A percentile compares a stretch with the other conserved stretches of the same genome.
Conservation (phyloP, 2,329 filamentous ascomycete genomes). For the Fusarium robinianum region DNA sequence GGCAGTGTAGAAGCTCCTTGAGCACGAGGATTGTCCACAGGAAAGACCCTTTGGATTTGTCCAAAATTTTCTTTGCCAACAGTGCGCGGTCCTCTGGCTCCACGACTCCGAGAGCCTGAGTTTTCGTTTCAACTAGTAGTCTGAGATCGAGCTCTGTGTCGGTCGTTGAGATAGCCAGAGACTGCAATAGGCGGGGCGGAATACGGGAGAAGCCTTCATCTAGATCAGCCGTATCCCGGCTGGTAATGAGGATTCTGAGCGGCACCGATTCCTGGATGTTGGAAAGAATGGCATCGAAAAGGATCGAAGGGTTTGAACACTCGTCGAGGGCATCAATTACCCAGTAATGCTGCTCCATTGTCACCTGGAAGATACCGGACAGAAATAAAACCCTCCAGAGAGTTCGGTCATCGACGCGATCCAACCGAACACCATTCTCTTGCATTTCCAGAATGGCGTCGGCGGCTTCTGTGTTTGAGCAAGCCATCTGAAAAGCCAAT, state of each 20-base stretch:
- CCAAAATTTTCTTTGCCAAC: constrained; percentile 38
- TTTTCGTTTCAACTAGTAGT: constrained; percentile 13
- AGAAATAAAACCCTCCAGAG: constrained; percentile 27
- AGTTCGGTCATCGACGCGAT: constrained; percentile 38
- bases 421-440: constrained; percentile 40
- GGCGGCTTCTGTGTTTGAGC: constrained; percentile 23
- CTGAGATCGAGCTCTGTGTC: constrained; percentile 28
- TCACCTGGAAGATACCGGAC: constrained; percentile 11
- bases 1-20: constrained; percentile 35
- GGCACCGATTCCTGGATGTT: constrained; percentile 23
- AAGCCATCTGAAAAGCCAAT: constrained; percentile 40
- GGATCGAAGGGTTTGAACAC: constrained; percentile 22
- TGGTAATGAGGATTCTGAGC: constrained; percentile 38
- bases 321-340: constrained; percentile 29
- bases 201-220: constrained; percentile 14
- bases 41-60: constrained; percentile 44
- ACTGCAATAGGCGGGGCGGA: constrained; percentile 10
- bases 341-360: constrained; percentile 39
- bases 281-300: constrained; percentile 37
- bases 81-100: constrained; percentile 23
- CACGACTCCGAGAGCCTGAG: constrained; percentile 1
- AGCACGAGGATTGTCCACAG: constrained; percentile 44
- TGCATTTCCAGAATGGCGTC: constrained; percentile 31
- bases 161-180: constrained; percentile 8
- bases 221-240: constrained; percentile 34